These are phyloP conservation scores for Cyclotella cryptica DNA, from an alignment of 108 stramenopile genomes.

Conservation along the genomic window DNA sequence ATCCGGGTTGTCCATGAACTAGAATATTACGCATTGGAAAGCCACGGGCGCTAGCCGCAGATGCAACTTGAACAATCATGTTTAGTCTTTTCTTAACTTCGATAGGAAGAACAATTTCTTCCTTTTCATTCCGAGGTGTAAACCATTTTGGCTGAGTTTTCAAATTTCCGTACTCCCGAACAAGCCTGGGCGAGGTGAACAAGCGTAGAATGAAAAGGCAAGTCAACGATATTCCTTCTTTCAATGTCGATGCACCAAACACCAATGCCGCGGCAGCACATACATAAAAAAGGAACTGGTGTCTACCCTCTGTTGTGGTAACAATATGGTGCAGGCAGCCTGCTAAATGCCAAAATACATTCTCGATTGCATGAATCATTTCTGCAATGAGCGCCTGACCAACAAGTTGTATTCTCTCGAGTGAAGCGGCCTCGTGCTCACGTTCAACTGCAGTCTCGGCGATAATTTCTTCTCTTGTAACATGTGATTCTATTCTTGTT, in stretches of 20 bases:
- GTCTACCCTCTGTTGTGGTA: conserved; percentile 39
- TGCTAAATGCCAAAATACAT: conserved; percentile 47
- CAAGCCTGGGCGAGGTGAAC: conserved; percentile 54
- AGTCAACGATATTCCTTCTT: conserved; percentile 48
- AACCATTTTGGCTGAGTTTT: conserved; percentile 5
- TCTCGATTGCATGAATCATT: conserved; percentile 49
- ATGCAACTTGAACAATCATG: conserved; percentile 38
- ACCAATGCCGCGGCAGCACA: conserved; percentile 35
- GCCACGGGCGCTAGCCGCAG: conserved; percentile 31
- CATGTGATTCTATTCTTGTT: conserved; percentile 39
- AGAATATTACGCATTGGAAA: conserved; percentile 82
- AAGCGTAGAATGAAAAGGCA: conserved; percentile 41
- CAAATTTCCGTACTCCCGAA: conserved; percentile 59
- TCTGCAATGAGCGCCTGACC: conserved; percentile 51
- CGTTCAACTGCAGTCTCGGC: conserved; percentile 59
- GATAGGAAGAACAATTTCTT: conserved; percentile 37
- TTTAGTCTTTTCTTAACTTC: conserved; percentile 43
- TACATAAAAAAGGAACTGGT: conserved; percentile 56
- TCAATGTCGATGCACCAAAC: conserved; percentile 36
- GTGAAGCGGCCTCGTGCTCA: conserved; percentile 45
- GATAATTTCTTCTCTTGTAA: conserved; percentile 47
- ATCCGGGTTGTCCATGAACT: conserved; percentile 84
- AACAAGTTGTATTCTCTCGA: conserved; percentile 49
- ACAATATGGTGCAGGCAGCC: conserved; percentile 41
- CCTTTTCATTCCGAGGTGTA: background rate